Evolutionary conservation across 202 grass and related monocot genomes (phyloP).

Genomic region (Carex arenaria): DNA sequence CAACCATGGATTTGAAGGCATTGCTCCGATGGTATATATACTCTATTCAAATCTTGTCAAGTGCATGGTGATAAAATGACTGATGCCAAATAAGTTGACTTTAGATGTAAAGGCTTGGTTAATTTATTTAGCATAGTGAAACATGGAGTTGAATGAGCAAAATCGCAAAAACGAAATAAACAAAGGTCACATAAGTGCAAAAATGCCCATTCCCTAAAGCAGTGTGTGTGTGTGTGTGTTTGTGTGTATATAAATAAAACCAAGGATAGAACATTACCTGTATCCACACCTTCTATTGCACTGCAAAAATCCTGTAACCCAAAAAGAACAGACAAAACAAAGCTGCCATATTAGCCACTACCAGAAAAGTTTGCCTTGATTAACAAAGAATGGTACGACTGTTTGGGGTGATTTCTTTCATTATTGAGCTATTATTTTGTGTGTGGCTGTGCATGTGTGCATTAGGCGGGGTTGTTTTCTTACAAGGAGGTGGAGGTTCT

Average conservation of each 20-base stretch:
- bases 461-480: background rate
- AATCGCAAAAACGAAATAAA: no score
- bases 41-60: background rate
- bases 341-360: background rate
- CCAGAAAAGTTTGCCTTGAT: background rate
- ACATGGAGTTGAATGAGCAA: no score
- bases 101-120: slow-evolving; percentile 9
- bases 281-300: slow-evolving; percentile 62
- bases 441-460: background rate
- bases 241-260: no score
- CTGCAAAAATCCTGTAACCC: slow-evolving; percentile 87
- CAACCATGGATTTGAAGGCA: background rate
- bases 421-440: background rate
- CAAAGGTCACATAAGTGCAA: no score
- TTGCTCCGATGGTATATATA: background rate
- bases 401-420: background rate
- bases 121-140: no score
- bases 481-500: background rate
- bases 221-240: no score
- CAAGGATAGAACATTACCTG: slow-evolving; percentile 52
- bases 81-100: background rate
- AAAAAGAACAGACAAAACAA: slow-evolving; percentile 11
- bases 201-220: no score
- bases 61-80: background rate
- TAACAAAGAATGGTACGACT: background rate